Percentiles rank a stretch among this genome's conserved stretches.
These are phyloP conservation scores for Alectoria sarmentosa DNA, from an alignment of 495 filamentous ascomycete species.

Conservation along the genomic window DNA sequence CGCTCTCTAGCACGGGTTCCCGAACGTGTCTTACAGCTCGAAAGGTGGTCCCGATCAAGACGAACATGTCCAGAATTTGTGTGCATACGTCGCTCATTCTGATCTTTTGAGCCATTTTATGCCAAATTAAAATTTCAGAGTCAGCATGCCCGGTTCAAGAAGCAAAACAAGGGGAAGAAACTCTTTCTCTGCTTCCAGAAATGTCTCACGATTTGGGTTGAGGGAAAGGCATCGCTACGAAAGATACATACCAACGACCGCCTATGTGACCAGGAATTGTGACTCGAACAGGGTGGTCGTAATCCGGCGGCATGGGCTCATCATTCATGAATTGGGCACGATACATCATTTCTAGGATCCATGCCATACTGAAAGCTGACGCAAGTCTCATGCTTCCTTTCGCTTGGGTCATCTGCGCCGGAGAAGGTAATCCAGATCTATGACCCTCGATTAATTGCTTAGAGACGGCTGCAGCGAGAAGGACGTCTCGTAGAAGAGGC, in stretches of 20 bases:
- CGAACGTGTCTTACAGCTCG: too few relatives aligned
- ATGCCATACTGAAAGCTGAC: neutral
- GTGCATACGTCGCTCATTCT: neutral
- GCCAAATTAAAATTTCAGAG: too few relatives aligned
- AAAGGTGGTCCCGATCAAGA: too few relatives aligned
- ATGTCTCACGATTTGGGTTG: too few relatives aligned
- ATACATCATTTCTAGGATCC: neutral
- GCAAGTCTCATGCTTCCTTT: conserved; percentile 4
- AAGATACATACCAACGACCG: neutral
- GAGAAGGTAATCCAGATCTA: neutral
- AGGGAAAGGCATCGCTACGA: too few relatives aligned
- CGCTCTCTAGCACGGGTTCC: neutral
- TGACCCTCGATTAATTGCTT: neutral
- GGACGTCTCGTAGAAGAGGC: neutral
- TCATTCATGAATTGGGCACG: neutral
- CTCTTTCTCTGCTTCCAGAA: too few relatives aligned
- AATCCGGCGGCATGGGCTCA: neutral
- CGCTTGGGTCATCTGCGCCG: neutral
- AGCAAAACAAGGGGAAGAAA: too few relatives aligned
- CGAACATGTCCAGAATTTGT: too few relatives aligned
- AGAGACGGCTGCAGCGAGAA: neutral
- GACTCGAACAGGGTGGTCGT: neutral
- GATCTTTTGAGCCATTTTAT: neutral
- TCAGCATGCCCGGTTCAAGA: too few relatives aligned
- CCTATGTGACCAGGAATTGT: neutral